A percentile compares a stretch with the other conserved stretches of the same genome.
Evolutionary conservation across 2,329 filamentous ascomycete genomes (phyloP).

Genomic region (Plenodomus lindquistii): DNA sequence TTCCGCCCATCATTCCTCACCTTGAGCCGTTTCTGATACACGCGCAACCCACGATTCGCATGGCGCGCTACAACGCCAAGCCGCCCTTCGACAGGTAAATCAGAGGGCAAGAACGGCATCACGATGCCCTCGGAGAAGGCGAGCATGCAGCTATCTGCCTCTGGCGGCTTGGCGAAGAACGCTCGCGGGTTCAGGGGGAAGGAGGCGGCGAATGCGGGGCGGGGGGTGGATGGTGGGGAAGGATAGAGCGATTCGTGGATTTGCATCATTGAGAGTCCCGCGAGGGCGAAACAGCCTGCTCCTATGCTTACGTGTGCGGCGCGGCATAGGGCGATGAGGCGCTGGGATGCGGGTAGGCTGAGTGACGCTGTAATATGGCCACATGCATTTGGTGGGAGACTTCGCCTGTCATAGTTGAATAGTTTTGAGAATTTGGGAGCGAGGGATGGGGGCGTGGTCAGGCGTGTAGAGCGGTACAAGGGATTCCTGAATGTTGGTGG

Average conservation of each 20-base stretch:
- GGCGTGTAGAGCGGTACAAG: constrained; percentile 30
- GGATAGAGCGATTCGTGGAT: constrained; percentile 44
- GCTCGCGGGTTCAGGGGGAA: constrained; percentile 54
- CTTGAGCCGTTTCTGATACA: constrained; percentile 51
- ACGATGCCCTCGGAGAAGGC: constrained; percentile 53
- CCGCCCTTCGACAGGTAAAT: constrained; percentile 41
- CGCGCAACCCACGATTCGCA: constrained; percentile 48
- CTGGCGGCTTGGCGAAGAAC: constrained; percentile 45
- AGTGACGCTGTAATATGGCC: constrained; percentile 37
- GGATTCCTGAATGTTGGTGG: constrained; percentile 50
- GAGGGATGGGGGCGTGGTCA: constrained; percentile 21
- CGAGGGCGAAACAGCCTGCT: constrained; percentile 52
- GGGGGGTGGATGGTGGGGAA: constrained; percentile 25
- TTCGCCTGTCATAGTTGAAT: constrained; percentile 43
- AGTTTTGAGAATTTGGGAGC: constrained; percentile 39
- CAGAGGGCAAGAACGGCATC: constrained; percentile 48
- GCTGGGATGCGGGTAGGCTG: constrained; percentile 35
- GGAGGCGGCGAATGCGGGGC: constrained; percentile 48
- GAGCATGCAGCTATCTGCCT: constrained; percentile 52
- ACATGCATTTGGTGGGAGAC: constrained; percentile 44
- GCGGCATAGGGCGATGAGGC: constrained; percentile 46
- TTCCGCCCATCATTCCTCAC: constrained; percentile 3
- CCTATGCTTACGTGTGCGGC: constrained; percentile 47
- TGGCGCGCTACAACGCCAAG: constrained; percentile 46
- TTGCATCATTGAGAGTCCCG: constrained; percentile 53